phyloP scores from a whole-genome alignment of 768 basidiomycete genomes.

The Mrakia hoshinonis region DNA sequence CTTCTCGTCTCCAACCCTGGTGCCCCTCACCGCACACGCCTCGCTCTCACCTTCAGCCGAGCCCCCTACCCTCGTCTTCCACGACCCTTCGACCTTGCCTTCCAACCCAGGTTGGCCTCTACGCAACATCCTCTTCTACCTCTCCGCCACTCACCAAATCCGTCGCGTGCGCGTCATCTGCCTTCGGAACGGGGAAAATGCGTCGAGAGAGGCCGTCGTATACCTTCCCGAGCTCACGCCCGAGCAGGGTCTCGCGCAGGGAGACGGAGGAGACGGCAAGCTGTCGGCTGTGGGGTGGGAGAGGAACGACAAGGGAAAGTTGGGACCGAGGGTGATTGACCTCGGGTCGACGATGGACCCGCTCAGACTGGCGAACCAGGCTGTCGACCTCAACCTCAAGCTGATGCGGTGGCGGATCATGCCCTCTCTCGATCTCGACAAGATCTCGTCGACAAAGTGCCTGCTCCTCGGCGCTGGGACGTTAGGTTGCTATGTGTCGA shows the following conservation, averaged over 20 bases:
- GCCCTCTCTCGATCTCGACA: slow-evolving; percentile 78
- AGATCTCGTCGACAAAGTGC: slow-evolving; percentile 67
- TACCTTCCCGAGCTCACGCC: background rate
- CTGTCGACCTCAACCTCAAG: slow-evolving; percentile 94
- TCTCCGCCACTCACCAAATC: slow-evolving; percentile 53
- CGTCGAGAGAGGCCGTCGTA: background rate
- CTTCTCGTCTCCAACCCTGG: background rate
- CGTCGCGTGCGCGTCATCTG: slow-evolving; percentile 55
- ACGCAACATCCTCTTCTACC: slow-evolving; percentile 79
- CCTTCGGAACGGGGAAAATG: slow-evolving; percentile 59
- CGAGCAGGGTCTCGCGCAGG: background rate
- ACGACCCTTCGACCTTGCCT: slow-evolving; percentile 74
- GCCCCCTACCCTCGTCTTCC: slow-evolving; percentile 49
- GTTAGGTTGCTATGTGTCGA: slow-evolving; percentile 88
- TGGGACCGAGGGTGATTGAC: slow-evolving; percentile 79
- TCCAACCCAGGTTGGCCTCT: slow-evolving; percentile 83
- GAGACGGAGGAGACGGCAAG: background rate
- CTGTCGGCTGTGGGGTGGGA: slow-evolving; percentile 89
- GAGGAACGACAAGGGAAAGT: slow-evolving; percentile 76
- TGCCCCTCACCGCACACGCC: slow-evolving; percentile 17
- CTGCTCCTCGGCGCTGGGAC: slow-evolving; percentile 91
- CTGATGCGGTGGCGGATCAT: slow-evolving; percentile 97
- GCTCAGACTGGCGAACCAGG: slow-evolving; percentile 78
- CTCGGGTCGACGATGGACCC: slow-evolving; percentile 97
- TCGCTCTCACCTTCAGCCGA: slow-evolving; percentile 3